A percentile compares a stretch with the other conserved stretches of the same genome.
Conservation (phyloP, 768 basidiomycete genomes). For the Tubosaeta sp. region DNA sequence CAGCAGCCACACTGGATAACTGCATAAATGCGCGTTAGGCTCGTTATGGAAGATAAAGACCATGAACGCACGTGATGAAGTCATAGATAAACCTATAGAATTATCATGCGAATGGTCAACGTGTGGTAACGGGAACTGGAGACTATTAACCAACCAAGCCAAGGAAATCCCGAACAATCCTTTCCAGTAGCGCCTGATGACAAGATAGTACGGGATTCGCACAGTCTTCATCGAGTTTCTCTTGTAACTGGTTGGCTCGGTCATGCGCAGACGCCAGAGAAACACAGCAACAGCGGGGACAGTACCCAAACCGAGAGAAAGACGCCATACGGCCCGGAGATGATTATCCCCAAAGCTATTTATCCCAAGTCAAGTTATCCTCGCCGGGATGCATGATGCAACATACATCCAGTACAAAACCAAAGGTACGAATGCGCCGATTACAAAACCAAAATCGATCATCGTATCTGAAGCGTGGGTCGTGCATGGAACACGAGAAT, state of each 20-base stretch:
- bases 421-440: slow-evolving; percentile 76
- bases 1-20: slow-evolving; percentile 56
- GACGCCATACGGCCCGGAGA: slow-evolving; percentile 81
- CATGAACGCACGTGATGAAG: slow-evolving; percentile 60
- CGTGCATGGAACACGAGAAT: not conserved
- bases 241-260: slow-evolving; percentile 69
- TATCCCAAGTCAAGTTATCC: not conserved
- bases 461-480: slow-evolving; percentile 52
- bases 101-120: not conserved
- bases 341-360: slow-evolving; percentile 71
- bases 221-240: slow-evolving; percentile 76
- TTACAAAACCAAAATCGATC: slow-evolving; percentile 83
- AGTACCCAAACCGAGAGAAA: slow-evolving; percentile 79
- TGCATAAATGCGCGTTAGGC: slow-evolving; percentile 19
- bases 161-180: slow-evolving; percentile 70
- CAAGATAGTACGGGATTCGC: slow-evolving; percentile 69
- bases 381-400: not conserved
- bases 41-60: not conserved
- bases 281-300: slow-evolving; percentile 80
- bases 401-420: slow-evolving; percentile 86
- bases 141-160: slow-evolving; percentile 50
- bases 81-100: slow-evolving; percentile 67
- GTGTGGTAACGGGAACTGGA: not conserved
- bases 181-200: slow-evolving; percentile 77
- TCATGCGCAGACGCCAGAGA: slow-evolving; percentile 82